Evolutionary conservation across 805 yeast genomes (phyloP).

Genomic region (Schizosaccharomyces octosporus): DNA sequence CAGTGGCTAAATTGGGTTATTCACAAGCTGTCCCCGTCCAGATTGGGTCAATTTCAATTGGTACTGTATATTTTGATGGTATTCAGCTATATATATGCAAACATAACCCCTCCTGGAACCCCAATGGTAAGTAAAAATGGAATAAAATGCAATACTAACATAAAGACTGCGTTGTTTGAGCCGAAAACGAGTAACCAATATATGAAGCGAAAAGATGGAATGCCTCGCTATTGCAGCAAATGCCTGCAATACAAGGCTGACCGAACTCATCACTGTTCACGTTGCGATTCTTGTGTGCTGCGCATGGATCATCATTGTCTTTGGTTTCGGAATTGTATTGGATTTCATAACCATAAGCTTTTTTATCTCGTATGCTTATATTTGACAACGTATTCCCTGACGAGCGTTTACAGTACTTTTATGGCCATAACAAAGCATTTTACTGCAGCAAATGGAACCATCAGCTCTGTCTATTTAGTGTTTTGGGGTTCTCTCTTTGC

Average conservation of each 20-base stretch:
- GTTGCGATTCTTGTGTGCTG: neutral
- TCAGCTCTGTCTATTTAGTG: neutral
- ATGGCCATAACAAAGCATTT: neutral
- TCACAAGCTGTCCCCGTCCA: neutral
- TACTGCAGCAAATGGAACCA: neutral
- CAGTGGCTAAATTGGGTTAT: neutral
- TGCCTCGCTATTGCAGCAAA: neutral
- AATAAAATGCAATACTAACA: neutral
- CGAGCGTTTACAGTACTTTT: neutral
- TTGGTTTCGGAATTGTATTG: conserved; percentile 83
- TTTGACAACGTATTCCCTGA: conserved; percentile 13
- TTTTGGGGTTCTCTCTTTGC: neutral
- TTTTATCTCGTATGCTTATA: conserved; percentile 50
- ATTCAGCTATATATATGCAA: neutral
- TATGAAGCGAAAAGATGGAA: neutral
- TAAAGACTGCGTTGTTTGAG: neutral
- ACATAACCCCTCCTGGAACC: neutral
- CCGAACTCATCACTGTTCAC: conserved; percentile 3
- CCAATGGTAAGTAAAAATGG: neutral
- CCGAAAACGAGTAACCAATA: neutral
- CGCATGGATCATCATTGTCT: conserved; percentile 40
- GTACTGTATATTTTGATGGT: neutral
- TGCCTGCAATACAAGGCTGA: neutral
- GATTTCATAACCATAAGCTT: conserved; percentile 58
- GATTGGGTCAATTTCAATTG: neutral